Base-by-base conservation (phyloP, 192 early-diverging fungal species). In the Podila epicladia region DNA sequence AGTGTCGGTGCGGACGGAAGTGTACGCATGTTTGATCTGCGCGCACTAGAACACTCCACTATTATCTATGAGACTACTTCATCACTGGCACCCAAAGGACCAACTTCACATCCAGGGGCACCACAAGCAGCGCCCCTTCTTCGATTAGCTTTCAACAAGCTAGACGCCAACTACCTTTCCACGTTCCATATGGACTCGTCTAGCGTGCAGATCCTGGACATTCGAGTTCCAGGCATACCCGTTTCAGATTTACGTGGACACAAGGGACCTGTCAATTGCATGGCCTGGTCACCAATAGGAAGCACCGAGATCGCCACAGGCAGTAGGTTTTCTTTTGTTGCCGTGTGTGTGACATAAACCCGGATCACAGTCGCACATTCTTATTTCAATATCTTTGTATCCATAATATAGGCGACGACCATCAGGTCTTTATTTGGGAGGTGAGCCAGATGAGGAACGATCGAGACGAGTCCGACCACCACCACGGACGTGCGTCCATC, bases 1-100 rank as follows among this genome's bases (percentile, higher is more conserved):
- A 96, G 94, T 74, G 98, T 97, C 24, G 97, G 97, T n/a, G 97
- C 96, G 4, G 98, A 99, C 79, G 98, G 98, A 3, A 96, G 94
- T 15, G 92, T 99, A 31, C 91, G 98, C 22, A 93, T 97, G 92
- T 99, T 99, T 86, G 98, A 99, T 86, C 86, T 98, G 57, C 93
- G 98, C 63, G 85, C 94, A 24, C 87, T 99, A 26, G 98, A 98
- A 69, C 98, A 99, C 83, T 98, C 96, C 11, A 99, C 98, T 9
- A 99, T 99, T 69, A 82, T 99, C 35, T 99, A 99, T 80, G 98
- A 99, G 83, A 92, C 95, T 4, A 75, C 89, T 1, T 82, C 85
- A 51, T 48, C 74, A n/a, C 26, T 75, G 66, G 22, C 84, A 64
- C 32, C 65, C 26, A 74, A 67, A 58, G 70, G 69, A 82, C 51